Base-by-base conservation (phyloP, 352 stramenopile genomes). In the Phytophthora boehmeriae region DNA sequence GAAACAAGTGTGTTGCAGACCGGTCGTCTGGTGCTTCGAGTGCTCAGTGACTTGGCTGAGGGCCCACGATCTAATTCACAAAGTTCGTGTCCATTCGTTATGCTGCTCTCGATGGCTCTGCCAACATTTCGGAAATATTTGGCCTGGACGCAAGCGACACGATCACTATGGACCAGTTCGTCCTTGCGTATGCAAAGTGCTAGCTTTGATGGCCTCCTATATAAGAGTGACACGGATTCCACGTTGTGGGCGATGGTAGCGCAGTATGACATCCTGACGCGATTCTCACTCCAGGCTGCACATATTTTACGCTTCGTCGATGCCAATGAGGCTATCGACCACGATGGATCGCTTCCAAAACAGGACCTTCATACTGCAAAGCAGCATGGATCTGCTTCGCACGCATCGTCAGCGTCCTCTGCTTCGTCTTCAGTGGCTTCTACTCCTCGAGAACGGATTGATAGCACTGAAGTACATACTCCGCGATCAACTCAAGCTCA, bases 31-130 rank as follows among this genome's bases (percentile, higher is more conserved):
- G 22, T 88, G 17, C 38, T 83, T 34, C 14, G 56, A 66, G 43
- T 32, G 25, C 63, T 76, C 19, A 30, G 41, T 59, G 58, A 63
- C 4, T 52, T 75, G 17, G 57, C 56, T 10, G 44, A 64, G 10
- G 39, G 69, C 45, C 41, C 56, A 66, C 59, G 51, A 2, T 66
- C 13, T 16, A 35, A 47, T 16, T 32, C 48, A 41, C 58, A 50
- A 41, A 59, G 25, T 44, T 20, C 52, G 5, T 70, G 65, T 43
- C 78, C 81, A 35, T 88, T 87, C 46, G 79, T 87, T 42, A 90
- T 90, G 79, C 51, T 88, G 39, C 54, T 91, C 2, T 89, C 82
- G 0, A 77, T 87, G 36, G 13, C 87, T 10, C 17, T 88, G 30
- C 79, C 82, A 43, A 68, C 66, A 35, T 66, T 91, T 44, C 74